These are phyloP conservation scores for Phaeotremella skinneri DNA, from an alignment of 768 basidiomycete species.

Conservation along the genomic window DNA sequence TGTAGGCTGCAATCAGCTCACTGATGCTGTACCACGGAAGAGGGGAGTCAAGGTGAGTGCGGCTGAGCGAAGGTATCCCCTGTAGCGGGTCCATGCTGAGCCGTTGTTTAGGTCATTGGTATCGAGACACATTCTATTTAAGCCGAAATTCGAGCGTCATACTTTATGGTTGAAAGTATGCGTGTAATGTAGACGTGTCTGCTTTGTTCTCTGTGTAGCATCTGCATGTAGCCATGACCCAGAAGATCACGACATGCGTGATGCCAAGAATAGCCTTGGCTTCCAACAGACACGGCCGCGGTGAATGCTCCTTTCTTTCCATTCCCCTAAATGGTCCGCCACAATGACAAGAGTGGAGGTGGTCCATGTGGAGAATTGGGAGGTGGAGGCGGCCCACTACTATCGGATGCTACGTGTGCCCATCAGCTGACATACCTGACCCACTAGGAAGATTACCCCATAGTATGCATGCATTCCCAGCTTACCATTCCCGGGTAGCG, in stretches of 20 bases:
- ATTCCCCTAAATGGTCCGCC: no score
- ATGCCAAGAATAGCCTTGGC: no score
- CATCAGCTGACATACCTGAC: not conserved
- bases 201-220: no score
- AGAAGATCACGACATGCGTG: no score
- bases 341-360: not conserved
- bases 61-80: not conserved
- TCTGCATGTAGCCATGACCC: no score
- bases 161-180: not conserved
- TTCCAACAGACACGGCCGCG: no score
- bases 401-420: not conserved
- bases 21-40: slow-evolving; percentile 48
- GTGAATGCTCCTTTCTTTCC: no score
- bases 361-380: no score
- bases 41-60: slow-evolving; percentile 42
- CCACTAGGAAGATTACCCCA: not conserved
- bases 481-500: not conserved
- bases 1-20: slow-evolving; percentile 49
- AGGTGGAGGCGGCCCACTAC: not conserved
- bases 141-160: not conserved
- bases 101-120: slow-evolving; percentile 31
- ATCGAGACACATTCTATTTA: slow-evolving; percentile 47
- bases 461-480: not conserved
- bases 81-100: not conserved
- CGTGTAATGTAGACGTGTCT: no score